phyloP scores from a whole-genome alignment of 2,329 filamentous ascomycete species.

The Pseudopyricularia cyperi region DNA sequence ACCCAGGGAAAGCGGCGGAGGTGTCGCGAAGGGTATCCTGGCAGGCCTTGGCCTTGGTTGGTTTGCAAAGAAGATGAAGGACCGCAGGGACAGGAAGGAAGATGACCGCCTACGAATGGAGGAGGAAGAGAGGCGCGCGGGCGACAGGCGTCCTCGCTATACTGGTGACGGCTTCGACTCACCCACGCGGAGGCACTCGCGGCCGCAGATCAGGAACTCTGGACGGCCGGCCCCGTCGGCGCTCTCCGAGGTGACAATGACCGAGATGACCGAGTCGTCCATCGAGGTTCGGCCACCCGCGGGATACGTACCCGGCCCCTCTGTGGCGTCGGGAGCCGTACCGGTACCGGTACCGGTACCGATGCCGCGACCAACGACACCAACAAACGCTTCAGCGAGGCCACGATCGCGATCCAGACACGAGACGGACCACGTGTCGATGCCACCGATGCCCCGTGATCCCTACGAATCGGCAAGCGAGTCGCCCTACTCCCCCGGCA shows the following conservation, averaged over 20 bases:
- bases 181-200: constrained; percentile 27
- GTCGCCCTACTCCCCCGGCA: constrained; percentile 21
- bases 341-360: neutral
- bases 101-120: constrained; percentile 32
- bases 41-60: constrained; percentile 56
- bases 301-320: constrained; percentile 7
- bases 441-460: constrained; percentile 35
- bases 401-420: constrained; percentile 27
- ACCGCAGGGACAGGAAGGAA: constrained; percentile 41
- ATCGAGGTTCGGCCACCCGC: constrained; percentile 22
- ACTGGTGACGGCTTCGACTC: constrained; percentile 54
- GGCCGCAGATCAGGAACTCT: constrained; percentile 9
- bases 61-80: constrained; percentile 51
- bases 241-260: constrained; percentile 12
- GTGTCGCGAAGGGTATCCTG: constrained; percentile 31
- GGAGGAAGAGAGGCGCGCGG: constrained; percentile 39
- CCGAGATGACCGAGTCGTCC: constrained; percentile 13
- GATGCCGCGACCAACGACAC: constrained; percentile 2
- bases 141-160: constrained; percentile 49
- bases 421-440: constrained; percentile 20
- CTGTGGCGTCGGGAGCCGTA: constrained; percentile 13
- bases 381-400: constrained; percentile 8
- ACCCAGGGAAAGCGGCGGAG: constrained; percentile 18
- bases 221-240: constrained; percentile 11
- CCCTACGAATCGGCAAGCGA: constrained; percentile 28